Evolutionary conservation across 192 early-diverging fungal genomes (phyloP).

Genomic region (Backusella morwellensis): DNA sequence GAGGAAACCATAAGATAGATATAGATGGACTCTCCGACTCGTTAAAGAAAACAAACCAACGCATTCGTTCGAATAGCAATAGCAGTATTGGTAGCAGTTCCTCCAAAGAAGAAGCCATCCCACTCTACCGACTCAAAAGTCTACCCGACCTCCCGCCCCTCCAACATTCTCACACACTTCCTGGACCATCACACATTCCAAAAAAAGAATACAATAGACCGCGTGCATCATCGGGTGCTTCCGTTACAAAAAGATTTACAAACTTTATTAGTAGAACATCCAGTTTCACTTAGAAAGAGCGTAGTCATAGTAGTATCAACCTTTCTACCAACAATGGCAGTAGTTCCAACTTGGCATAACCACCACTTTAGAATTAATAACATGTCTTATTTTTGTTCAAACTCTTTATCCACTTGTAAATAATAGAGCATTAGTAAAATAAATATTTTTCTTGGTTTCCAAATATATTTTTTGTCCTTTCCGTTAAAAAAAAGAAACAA

Average conservation of each 20-base stretch:
- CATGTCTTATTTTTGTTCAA: conserved; percentile 11
- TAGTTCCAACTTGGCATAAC: not conserved
- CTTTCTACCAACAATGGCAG: not conserved
- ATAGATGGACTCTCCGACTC: conserved; percentile 1
- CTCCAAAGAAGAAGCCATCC: not conserved
- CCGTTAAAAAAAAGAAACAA: not conserved
- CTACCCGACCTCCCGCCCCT: conserved; percentile 8
- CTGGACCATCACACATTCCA: not conserved
- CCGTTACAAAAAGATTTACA: conserved; percentile 11
- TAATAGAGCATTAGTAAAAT: conserved; percentile 10
- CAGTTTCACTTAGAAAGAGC: not conserved
- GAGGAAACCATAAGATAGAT: not conserved
- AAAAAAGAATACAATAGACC: not conserved
- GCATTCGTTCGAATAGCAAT: conserved; percentile 9
- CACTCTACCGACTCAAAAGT: conserved; percentile 6
- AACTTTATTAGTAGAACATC: conserved; percentile 4
- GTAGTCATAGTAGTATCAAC: not conserved
- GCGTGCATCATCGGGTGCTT: conserved; percentile 7
- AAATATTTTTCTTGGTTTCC: not conserved
- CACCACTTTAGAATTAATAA: not conserved
- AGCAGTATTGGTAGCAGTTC: not conserved
- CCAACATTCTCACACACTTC: not conserved
- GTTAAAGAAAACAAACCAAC: not conserved
- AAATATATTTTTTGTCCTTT: not conserved
- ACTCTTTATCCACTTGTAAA: conserved; percentile 8